These are phyloP conservation scores for Corchorus capsularis DNA, from an alignment of 345 rosid species.

Conservation along the genomic window DNA sequence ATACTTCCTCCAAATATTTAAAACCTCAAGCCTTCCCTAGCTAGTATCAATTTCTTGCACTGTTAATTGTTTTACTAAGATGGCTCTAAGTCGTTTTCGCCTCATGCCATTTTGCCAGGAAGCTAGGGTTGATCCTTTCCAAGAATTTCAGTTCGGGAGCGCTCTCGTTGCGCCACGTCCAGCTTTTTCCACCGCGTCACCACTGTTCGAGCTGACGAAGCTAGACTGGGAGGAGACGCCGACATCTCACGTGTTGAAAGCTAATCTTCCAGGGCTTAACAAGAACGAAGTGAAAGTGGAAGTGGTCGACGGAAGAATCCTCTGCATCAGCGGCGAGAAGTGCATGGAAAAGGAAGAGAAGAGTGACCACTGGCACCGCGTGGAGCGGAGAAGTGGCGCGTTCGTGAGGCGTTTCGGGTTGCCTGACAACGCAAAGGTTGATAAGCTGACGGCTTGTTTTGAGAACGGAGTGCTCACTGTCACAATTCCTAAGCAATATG, in stretches of 20 bases:
- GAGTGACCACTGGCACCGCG: constrained; percentile 25
- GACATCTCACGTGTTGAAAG: constrained; percentile 31
- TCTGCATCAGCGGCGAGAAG: constrained; percentile 38
- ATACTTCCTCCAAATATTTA: background rate
- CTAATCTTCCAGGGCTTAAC: constrained; percentile 33
- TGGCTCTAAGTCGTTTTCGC: too few species aligned
- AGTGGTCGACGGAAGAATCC: constrained; percentile 32
- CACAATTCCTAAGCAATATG: constrained; percentile 31
- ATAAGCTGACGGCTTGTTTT: constrained; percentile 23
- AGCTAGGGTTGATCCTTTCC: constrained; percentile 14
- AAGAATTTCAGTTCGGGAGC: background rate
- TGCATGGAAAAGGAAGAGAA: constrained; percentile 31
- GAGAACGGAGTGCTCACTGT: constrained; percentile 42
- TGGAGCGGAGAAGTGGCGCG: constrained; percentile 30
- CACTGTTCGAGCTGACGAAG: constrained; percentile 2
- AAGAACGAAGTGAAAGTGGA: constrained; percentile 46
- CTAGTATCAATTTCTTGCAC: background rate
- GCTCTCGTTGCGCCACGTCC: background rate
- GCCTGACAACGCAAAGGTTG: constrained; percentile 33
- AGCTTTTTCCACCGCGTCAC: background rate
- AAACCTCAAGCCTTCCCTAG: background rate
- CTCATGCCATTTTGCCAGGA: too few species aligned
- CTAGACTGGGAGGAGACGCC: constrained; percentile 42
- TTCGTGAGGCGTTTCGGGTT: constrained; percentile 32
- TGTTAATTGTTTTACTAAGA: too few species aligned